Conservation (phyloP, 768 basidiomycete species). For the Lactarius deliciosus region DNA sequence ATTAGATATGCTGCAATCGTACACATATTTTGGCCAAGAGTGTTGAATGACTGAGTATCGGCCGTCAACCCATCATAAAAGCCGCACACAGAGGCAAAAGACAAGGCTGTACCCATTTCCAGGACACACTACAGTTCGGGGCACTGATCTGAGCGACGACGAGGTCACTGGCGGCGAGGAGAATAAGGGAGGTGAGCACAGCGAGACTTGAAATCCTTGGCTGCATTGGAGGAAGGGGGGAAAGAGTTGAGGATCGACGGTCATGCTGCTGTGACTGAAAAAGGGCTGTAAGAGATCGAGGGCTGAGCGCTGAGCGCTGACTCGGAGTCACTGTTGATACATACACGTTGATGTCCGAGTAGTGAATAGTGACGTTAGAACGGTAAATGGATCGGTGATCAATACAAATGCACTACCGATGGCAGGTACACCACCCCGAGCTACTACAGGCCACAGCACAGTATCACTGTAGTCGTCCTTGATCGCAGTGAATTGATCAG, state of each 20-base stretch:
- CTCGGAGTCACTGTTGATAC: not conserved
- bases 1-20: conserved; percentile 11
- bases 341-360: no score
- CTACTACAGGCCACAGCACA: no score
- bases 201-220: not conserved
- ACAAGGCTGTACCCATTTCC: conserved; percentile 6
- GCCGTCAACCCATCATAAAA: not conserved
- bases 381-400: no score
- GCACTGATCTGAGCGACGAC: conserved; percentile 4
- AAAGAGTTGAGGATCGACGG: not conserved
- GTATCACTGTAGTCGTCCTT: no score
- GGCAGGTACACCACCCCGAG: no score
- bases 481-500: no score
- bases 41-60: conserved; percentile 10
- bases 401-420: no score
- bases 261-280: not conserved
- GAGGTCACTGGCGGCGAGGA: conserved; percentile 3
- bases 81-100: not conserved
- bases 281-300: not conserved
- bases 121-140: conserved; percentile 8
- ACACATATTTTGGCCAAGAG: conserved; percentile 15
- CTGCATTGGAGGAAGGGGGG: not conserved
- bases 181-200: not conserved
- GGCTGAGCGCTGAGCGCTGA: no score
- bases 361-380: no score